A percentile compares a stretch with the other conserved stretches of the same genome.
Evolutionary conservation across 495 filamentous ascomycete genomes (phyloP).

Genomic region (Ascobolus immersus): DNA sequence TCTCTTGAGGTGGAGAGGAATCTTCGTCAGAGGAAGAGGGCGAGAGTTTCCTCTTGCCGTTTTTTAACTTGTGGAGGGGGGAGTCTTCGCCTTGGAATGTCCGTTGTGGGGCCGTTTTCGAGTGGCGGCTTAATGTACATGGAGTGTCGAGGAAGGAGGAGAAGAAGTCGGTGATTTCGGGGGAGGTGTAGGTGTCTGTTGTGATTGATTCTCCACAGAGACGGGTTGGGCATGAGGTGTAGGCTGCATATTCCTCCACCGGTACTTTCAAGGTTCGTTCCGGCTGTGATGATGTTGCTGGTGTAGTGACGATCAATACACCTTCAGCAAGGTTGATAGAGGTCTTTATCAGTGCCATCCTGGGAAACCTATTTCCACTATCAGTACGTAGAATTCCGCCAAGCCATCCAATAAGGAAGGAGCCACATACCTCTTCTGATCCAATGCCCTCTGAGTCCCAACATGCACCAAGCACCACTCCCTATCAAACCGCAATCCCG

Average conservation of each 20-base stretch:
- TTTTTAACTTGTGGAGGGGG: not conserved
- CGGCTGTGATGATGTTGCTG: constrained; percentile 9
- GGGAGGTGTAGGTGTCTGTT: constrained; percentile 38
- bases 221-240: constrained; percentile 24
- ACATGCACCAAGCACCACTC: constrained; percentile 84
- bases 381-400: not conserved
- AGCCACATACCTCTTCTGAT: constrained; percentile 34
- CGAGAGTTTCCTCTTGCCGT: constrained; percentile 2
- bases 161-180: constrained; percentile 45
- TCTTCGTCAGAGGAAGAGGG: constrained; percentile 13
- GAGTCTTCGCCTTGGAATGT: constrained; percentile 29
- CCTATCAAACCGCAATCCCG: constrained; percentile 73
- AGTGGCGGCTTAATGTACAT: constrained; percentile 59
- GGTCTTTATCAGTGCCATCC: constrained; percentile 58
- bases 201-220: constrained; percentile 60
- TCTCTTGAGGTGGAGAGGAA: constrained; percentile 5
- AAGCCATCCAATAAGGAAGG: not conserved
- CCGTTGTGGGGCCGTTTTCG: constrained; percentile 32
- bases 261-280: constrained; percentile 3
- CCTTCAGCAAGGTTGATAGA: constrained; percentile 36
- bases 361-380: constrained; percentile 26
- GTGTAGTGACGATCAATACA: constrained; percentile 23
- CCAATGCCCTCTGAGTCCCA: constrained; percentile 50
- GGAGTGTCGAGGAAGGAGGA: constrained; percentile 43
- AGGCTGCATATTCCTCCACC: too few species aligned